phyloP scores from a whole-genome alignment of 257 asterid species.

The Thymus mandschuricus region DNA sequence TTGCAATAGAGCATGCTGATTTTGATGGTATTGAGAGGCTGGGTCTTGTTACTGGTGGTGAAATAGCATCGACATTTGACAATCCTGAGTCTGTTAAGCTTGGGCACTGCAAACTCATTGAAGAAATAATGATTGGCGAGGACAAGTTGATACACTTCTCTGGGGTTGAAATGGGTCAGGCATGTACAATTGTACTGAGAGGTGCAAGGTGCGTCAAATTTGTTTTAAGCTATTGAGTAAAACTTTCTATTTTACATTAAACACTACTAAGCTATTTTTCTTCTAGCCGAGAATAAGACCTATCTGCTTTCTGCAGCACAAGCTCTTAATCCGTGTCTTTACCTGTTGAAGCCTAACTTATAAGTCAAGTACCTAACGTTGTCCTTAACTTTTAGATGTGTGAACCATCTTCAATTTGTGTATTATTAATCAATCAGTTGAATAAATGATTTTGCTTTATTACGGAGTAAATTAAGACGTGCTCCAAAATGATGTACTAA shows the following conservation, averaged over 20 bases:
- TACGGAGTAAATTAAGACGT: background rate
- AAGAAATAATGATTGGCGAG: conserved; percentile 99
- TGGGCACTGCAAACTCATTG: conserved; percentile 91
- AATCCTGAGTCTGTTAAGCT: conserved; percentile 95
- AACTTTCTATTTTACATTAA: background rate
- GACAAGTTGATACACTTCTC: conserved; percentile 96
- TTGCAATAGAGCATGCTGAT: conserved; percentile 97
- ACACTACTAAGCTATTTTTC: background rate
- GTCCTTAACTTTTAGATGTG: background rate
- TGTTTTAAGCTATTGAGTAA: background rate
- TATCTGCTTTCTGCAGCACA: background rate
- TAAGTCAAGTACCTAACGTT: background rate
- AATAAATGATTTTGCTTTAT: background rate
- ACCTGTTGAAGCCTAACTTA: too few species aligned
- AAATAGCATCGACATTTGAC: conserved; percentile 92
- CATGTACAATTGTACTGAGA: conserved; percentile 89
- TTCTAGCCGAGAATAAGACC: background rate
- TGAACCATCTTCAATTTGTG: background rate
- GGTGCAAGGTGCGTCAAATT: conserved; percentile 73
- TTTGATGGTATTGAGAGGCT: conserved; percentile 93
- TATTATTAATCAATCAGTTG: too few species aligned
- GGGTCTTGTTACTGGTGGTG: conserved; percentile 96
- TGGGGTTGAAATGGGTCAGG: conserved; percentile 98
- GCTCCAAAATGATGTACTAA: background rate
- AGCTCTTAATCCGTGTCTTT: too few species aligned